These are phyloP conservation scores for Chrysanthemum seticuspe DNA, from an alignment of 129 eudicot species.

Conservation along the genomic window DNA sequence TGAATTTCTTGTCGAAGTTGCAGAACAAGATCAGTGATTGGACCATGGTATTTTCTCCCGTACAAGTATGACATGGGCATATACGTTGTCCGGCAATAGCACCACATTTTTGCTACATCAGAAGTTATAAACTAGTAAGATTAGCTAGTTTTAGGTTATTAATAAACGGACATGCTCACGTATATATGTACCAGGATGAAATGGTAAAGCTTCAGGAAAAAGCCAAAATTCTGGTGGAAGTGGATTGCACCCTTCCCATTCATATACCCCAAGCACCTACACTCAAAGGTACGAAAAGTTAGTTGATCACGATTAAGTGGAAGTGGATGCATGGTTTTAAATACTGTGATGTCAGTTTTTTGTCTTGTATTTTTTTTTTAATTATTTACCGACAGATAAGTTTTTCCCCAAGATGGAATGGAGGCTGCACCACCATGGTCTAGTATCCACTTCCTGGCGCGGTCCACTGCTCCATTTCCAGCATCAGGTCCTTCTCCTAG, in stretches of 20 bases:
- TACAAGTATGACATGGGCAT: slow-evolving; percentile 61
- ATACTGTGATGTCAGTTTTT: not conserved
- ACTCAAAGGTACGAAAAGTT: not conserved
- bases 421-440: slow-evolving; percentile 74
- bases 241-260: too few relatives aligned
- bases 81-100: slow-evolving; percentile 49
- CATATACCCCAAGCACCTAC: slow-evolving; percentile 80
- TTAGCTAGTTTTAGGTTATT: not conserved
- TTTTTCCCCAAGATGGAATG: slow-evolving; percentile 84
- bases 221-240: slow-evolving; percentile 93
- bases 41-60: slow-evolving; percentile 5
- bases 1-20: slow-evolving; percentile 4
- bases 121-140: not conserved
- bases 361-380: not conserved
- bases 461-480: slow-evolving; percentile 52
- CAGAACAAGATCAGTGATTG: too few relatives aligned
- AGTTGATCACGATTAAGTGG: not conserved
- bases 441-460: slow-evolving; percentile 68
- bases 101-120: slow-evolving; percentile 50
- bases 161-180: not conserved
- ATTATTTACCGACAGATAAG: slow-evolving; percentile 61
- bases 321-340: too few relatives aligned
- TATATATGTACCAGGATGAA: slow-evolving; percentile 57
- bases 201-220: slow-evolving; percentile 66
- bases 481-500: slow-evolving; percentile 66